Conservation (phyloP, 169 alveolate species). For the Neospora caninum region DNA sequence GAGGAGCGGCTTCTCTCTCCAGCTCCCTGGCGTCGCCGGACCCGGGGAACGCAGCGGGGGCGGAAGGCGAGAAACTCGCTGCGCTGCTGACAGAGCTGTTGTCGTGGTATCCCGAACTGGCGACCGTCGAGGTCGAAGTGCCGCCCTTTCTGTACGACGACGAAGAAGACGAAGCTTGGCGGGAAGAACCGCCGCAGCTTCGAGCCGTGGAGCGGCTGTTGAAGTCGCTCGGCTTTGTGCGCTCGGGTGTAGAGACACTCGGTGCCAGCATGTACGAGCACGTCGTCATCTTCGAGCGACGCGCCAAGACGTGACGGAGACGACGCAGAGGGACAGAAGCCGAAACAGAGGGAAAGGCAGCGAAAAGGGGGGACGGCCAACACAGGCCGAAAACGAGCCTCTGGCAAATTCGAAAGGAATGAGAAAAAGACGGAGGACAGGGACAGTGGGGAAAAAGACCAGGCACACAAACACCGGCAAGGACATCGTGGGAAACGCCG, state of each 20-base stretch:
- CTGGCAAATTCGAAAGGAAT: too few species aligned
- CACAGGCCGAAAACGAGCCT: too few species aligned
- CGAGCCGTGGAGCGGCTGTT: not conserved
- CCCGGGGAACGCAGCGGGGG: not conserved
- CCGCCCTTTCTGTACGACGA: constrained; percentile 28
- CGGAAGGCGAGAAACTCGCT: not conserved
- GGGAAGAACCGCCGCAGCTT: constrained; percentile 13
- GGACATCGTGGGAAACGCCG: too few species aligned
- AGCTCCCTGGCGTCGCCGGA: not conserved
- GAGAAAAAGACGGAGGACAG: too few species aligned
- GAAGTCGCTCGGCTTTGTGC: not conserved
- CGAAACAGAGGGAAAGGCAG: too few species aligned
- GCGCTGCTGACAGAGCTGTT: not conserved
- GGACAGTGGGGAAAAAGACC: too few species aligned
- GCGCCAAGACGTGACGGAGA: not conserved
- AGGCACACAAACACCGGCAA: too few species aligned
- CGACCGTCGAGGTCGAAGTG: not conserved
- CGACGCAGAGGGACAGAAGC: too few species aligned
- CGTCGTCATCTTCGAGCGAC: not conserved
- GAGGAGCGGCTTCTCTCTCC: too few species aligned
- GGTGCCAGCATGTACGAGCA: constrained; percentile 25
- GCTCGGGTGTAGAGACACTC: not conserved
- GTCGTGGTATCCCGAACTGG: not conserved
- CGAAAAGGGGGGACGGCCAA: too few species aligned
- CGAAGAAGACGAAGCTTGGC: not conserved